Conservation (phyloP, 2,329 filamentous ascomycete species). For the Trichoderma endophyticum region DNA sequence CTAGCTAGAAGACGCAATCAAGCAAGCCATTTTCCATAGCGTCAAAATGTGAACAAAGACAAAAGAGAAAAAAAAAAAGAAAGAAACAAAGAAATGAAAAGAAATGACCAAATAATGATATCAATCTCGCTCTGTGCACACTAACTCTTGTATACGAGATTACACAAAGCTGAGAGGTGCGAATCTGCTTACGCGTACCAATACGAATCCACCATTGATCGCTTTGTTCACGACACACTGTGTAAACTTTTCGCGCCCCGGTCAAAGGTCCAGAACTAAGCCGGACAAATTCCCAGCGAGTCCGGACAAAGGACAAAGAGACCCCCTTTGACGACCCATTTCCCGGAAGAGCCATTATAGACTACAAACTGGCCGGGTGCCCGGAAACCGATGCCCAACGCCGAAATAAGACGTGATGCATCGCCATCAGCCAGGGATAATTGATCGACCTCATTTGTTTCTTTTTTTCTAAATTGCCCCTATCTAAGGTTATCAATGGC, state of each 20-base stretch:
- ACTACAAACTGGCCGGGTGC: background rate
- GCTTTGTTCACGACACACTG: background rate
- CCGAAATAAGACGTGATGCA: background rate
- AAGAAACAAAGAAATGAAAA: background rate
- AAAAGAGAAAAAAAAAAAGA: background rate
- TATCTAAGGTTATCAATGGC: slow-evolving; percentile 1
- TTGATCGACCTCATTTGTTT: background rate
- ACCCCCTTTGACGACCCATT: background rate
- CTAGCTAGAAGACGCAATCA: background rate
- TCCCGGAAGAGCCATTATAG: slow-evolving; percentile 9
- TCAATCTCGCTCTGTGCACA: slow-evolving; percentile 8
- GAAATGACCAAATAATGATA: background rate
- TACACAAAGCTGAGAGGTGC: background rate
- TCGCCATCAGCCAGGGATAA: background rate
- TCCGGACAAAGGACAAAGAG: background rate
- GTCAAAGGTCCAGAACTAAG: background rate
- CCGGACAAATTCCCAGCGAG: background rate
- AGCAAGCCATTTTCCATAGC: background rate
- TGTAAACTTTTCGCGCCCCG: background rate
- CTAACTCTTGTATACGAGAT: background rate
- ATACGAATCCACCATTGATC: background rate
- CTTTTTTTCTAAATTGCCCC: background rate
- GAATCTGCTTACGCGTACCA: slow-evolving; percentile 11
- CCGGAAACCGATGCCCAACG: background rate
- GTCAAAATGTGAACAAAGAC: background rate